Base-by-base conservation (phyloP, 179 eudicot genomes). In the Patellifolia procumbens region DNA sequence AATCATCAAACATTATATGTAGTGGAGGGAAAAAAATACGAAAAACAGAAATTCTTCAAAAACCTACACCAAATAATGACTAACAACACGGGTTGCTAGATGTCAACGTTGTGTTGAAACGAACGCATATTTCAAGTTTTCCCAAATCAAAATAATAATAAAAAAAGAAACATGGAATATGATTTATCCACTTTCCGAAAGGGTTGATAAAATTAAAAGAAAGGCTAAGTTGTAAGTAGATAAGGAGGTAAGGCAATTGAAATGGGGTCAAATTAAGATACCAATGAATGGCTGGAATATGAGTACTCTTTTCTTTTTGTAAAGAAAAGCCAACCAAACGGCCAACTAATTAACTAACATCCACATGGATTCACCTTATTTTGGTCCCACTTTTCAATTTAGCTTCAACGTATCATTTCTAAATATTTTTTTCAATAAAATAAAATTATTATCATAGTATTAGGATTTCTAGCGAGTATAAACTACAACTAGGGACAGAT, bases 331-430 rank as follows among this genome's bases (percentile, higher is more conserved):
- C 78, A 78, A 64, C 78, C 76, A 52, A 73, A 74, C 73, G 81
- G 77, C 81, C 79, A 78, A 81, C 79, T 72, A n/a, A 60, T 46
- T 78, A 78, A 78, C 80, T 74, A 81, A 74, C 81, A 53, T 61
- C 68, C 79, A 78, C 81, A 74, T 78, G 79, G 66, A 52, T 16
- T 59, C n/a, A 59, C 5, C 24, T 7, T 11, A 34, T 51, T 51
- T 19, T 65, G 69, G 69, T 29, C 43, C 46, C 58, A 4, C 64
- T 24, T 55, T 56, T 58, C 24, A 28, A 55, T 11, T 55, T 24
- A 37, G 13, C 35, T 32, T 53, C 74, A 31, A 49, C 43, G 53
- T 24, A 2, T 19, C 11, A 51, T 0, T 51, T 39, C 0, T 39
- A 39, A 0, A n/a, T n/a, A n/a, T n/a, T n/a, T n/a, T n/a, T n/a